Conservation (phyloP, 352 stramenopile species). For the Globisporangium spiculum region DNA sequence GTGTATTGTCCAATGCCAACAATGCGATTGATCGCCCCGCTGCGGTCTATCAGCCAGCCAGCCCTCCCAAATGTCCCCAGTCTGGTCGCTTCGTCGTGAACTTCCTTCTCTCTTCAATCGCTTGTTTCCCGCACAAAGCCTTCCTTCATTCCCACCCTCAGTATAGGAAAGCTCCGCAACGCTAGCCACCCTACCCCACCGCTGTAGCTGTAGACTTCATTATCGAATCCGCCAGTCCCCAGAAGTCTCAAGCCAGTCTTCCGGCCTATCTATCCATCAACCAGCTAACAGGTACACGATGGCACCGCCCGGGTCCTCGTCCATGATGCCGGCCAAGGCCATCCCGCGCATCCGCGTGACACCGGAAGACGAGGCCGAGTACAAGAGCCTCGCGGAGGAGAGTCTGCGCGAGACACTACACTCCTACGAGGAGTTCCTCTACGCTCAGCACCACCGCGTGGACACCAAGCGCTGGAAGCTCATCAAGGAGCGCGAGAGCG, state of each 20-base stretch:
- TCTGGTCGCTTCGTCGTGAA: background rate
- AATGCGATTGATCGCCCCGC: background rate
- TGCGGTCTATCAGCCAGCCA: background rate
- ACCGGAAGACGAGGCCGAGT: conserved; percentile 28
- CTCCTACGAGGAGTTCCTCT: conserved; percentile 42
- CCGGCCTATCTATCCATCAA: background rate
- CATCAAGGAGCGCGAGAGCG: conserved; percentile 31
- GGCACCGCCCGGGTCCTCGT: background rate
- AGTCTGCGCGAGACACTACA: conserved; percentile 28
- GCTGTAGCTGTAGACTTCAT: background rate
- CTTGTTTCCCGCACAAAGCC: background rate
- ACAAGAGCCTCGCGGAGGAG: conserved; percentile 24
- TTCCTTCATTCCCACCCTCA: background rate
- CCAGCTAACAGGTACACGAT: background rate
- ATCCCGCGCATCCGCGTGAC: conserved; percentile 29
- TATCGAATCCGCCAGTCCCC: background rate
- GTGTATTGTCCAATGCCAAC: background rate
- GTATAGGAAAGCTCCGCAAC: background rate
- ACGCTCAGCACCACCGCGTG: conserved; percentile 21
- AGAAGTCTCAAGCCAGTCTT: background rate
- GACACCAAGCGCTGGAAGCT: conserved; percentile 39
- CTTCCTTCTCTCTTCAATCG: background rate
- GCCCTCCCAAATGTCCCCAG: background rate
- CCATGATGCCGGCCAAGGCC: conserved; percentile 5
- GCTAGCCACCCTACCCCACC: background rate